These are phyloP conservation scores for Chondrus crispus DNA, from an alignment of 23 red algal species.

Conservation along the genomic window DNA sequence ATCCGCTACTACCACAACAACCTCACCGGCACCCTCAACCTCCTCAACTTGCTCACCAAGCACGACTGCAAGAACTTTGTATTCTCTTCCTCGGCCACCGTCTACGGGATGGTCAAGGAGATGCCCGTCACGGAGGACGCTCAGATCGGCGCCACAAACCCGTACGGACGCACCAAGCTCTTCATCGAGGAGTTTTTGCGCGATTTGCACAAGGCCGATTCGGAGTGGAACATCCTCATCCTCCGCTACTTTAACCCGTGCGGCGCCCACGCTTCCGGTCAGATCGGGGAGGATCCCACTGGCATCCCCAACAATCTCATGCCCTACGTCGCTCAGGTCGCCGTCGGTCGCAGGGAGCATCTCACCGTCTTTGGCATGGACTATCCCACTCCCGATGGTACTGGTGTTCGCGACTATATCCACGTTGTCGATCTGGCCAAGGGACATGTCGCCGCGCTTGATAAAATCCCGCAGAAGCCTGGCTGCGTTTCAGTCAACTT, in stretches of 20 bases:
- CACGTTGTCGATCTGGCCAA: constrained; percentile 98
- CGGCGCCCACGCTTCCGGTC: constrained; percentile 83
- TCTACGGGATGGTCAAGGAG: constrained; percentile 88
- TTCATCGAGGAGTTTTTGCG: constrained; percentile 99
- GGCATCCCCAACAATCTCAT: constrained; percentile 99
- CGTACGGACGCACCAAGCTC: constrained; percentile 98
- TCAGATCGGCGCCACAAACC: constrained; percentile 90
- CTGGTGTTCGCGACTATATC: constrained; percentile 98
- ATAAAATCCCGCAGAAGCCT: constrained; percentile 57
- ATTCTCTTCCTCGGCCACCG: constrained; percentile 98
- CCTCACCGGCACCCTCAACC: constrained; percentile 84
- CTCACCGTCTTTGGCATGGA: constrained; percentile 94
- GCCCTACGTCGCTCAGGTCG: constrained; percentile 99
- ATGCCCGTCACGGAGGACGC: constrained; percentile 91
- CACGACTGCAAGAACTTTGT: constrained; percentile 96
- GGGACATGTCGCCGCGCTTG: constrained; percentile 92
- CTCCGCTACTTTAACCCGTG: constrained; percentile 99
- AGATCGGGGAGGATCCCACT: constrained; percentile 93
- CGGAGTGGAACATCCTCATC: constrained; percentile 86
- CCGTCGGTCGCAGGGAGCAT: constrained; percentile 83
- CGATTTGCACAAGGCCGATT: constrained; percentile 71
- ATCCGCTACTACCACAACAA: constrained; percentile 98
- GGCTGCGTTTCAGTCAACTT: constrained; percentile 95
- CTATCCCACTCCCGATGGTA: constrained; percentile 96
- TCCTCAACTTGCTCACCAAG: constrained; percentile 73